These are phyloP conservation scores for Penicillium flavigenum DNA, from an alignment of 495 filamentous ascomycete species.

Conservation along the genomic window DNA sequence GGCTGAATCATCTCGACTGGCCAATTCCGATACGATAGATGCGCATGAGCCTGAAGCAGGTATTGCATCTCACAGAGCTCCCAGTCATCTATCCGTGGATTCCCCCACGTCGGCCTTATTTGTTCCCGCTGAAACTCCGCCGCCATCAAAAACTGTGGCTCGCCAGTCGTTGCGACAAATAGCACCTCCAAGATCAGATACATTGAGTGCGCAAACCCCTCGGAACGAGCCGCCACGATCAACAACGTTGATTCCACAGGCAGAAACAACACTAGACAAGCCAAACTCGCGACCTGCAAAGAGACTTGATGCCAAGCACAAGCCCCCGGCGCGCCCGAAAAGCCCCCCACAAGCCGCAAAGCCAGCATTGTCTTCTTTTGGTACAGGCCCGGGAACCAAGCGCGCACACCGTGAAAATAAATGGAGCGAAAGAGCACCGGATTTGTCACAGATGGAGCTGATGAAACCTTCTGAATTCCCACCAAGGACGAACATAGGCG, in stretches of 20 bases:
- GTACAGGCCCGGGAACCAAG: background rate
- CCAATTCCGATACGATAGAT: background rate
- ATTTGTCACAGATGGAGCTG: slow-evolving; percentile 43
- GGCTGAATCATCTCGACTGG: background rate
- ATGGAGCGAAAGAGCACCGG: slow-evolving; percentile 42
- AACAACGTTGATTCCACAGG: background rate
- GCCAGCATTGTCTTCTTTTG: background rate
- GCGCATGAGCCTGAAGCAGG: background rate
- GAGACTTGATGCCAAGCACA: background rate
- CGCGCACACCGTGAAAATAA: background rate
- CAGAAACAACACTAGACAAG: background rate
- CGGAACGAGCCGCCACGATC: background rate
- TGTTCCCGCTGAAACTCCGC: background rate
- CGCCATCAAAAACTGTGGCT: background rate
- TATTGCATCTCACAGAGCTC: background rate
- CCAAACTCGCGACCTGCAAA: background rate
- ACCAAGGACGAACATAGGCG: slow-evolving; percentile 10
- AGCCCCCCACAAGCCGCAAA: slow-evolving; percentile 1
- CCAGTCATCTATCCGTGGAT: background rate
- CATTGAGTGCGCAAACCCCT: background rate
- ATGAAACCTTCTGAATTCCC: slow-evolving; percentile 37
- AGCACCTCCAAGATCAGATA: background rate
- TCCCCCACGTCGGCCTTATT: background rate
- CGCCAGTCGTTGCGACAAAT: background rate
- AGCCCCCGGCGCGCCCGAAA: background rate